phyloP scores from a whole-genome alignment of 352 stramenopile genomes.

The Pythium myriotylum region DNA sequence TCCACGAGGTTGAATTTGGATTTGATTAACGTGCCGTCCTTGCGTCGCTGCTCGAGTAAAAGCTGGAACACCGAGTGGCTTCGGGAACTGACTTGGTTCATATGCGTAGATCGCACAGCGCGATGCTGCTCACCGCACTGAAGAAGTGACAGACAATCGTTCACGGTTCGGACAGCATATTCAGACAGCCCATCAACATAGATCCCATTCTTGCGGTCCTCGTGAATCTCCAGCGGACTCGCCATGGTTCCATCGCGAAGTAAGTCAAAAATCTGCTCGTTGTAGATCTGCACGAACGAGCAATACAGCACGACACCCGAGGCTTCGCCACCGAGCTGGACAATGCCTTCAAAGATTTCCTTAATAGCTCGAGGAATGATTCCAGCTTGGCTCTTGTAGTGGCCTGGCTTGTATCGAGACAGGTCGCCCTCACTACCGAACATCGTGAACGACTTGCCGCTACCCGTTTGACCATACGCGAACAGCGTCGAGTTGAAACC shows the following conservation, averaged over 20 bases:
- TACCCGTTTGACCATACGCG: slow-evolving; percentile 84
- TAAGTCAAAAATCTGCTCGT: slow-evolving; percentile 91
- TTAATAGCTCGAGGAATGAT: slow-evolving; percentile 91
- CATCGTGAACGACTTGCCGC: slow-evolving; percentile 89
- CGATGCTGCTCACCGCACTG: slow-evolving; percentile 85
- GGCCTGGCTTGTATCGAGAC: slow-evolving; percentile 67
- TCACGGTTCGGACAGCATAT: slow-evolving; percentile 84
- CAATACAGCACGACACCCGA: slow-evolving; percentile 63
- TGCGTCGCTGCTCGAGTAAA: slow-evolving; percentile 72
- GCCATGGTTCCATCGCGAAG: slow-evolving; percentile 82
- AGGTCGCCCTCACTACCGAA: slow-evolving; percentile 76
- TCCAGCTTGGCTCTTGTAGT: slow-evolving; percentile 82
- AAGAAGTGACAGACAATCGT: slow-evolving; percentile 86
- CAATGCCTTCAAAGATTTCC: slow-evolving; percentile 75
- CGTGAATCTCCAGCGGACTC: slow-evolving; percentile 79
- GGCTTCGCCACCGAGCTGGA: slow-evolving; percentile 55
- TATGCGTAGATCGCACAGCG: slow-evolving; percentile 89
- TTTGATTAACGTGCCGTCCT: slow-evolving; percentile 74
- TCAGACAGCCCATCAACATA: slow-evolving; percentile 93
- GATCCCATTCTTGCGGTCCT: slow-evolving; percentile 84
- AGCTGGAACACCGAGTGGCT: slow-evolving; percentile 92
- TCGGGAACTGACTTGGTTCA: slow-evolving; percentile 90
- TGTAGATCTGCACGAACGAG: slow-evolving; percentile 92
- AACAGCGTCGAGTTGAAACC: slow-evolving; percentile 88
- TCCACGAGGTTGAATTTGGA: slow-evolving; percentile 96